Evolutionary conservation across 257 asterid genomes (phyloP), one percentile per base, ranked within the genome.

Genomic region (Gentiana straminea): DNA sequence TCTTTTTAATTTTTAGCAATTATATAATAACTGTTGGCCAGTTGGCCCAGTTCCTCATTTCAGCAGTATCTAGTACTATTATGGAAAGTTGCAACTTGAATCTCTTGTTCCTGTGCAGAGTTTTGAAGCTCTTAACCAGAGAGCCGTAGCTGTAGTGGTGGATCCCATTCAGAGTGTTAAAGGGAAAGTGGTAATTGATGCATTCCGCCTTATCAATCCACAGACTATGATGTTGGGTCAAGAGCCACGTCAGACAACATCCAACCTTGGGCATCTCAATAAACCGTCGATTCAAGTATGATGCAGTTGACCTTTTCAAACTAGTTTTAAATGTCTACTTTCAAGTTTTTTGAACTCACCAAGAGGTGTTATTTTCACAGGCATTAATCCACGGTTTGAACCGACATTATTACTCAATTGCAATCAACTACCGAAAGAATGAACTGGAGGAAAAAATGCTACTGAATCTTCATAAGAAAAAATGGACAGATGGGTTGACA

Each of bases 151-250:
- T 9, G 98, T 91, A 53, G 98, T 91, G 68, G 98, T 91, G 63
- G 98, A 91, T 66, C 98, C 98, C 3, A 91, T 86, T 63, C 96
- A 91, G 77, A 91, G 98, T 76, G 98, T 91, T 34, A 87, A 91
- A 74, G 95, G 98, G 24, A 87, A 91, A 75, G 96, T 91, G 65
- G 98, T 91, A n/a, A 91, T 91, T 9, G 98, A 87, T 66, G 98
- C 98, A 52, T 87, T 91, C 41, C 92, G 95, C 50, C 75, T 87
- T 65, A 91, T 91, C 64, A 84, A 87, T 68, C 98, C 98, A 56
- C 98, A 91, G 63, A 87, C 97, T 38, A 91, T 91, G 96, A 91
- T 91, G 97, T 95, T 91, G 51, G 97, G 98, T 57, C 98, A 91
- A 71, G 98, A 91, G 77, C 98, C 98, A 44, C 81, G 98, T 2